Evolutionary conservation across 2,329 filamentous ascomycete genomes (phyloP).

Genomic region (Zelopaecilomyces penicillatus): DNA sequence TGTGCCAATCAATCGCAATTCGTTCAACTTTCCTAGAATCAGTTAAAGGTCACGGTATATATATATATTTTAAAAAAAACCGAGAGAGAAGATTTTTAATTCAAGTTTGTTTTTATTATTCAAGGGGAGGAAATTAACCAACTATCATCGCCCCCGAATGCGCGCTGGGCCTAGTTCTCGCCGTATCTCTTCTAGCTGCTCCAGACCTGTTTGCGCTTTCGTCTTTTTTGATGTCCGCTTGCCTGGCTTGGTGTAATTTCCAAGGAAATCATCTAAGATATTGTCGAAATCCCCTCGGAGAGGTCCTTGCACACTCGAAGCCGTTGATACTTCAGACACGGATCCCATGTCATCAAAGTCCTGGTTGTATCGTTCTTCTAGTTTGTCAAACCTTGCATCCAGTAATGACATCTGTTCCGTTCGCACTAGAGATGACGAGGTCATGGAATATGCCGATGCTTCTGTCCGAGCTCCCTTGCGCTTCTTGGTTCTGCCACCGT

Average conservation of each 20-base stretch:
- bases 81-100: too few relatives aligned
- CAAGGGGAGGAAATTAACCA: too few relatives aligned
- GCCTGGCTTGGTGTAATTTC: slow-evolving; percentile 59
- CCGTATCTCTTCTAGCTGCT: slow-evolving; percentile 86
- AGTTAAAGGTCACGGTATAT: too few relatives aligned
- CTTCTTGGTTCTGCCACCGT: slow-evolving; percentile 81
- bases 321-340: slow-evolving; percentile 52
- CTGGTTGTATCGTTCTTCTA: slow-evolving; percentile 67
- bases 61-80: too few relatives aligned
- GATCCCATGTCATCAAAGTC: slow-evolving; percentile 44
- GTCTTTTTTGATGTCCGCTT: slow-evolving; percentile 74
- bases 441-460: slow-evolving; percentile 84
- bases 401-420: slow-evolving; percentile 81
- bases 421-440: slow-evolving; percentile 74
- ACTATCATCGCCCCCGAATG: slow-evolving; percentile 30
- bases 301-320: slow-evolving; percentile 59
- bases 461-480: slow-evolving; percentile 88
- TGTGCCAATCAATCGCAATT: too few relatives aligned
- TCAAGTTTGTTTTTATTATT: too few relatives aligned
- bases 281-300: slow-evolving; percentile 73
- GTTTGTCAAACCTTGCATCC: slow-evolving; percentile 83
- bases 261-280: slow-evolving; percentile 90
- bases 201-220: slow-evolving; percentile 70
- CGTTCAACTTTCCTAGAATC: too few relatives aligned
- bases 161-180: slow-evolving; percentile 69